Base-by-base conservation (phyloP, 352 stramenopile species). In the Phytophthora sansomeana region DNA sequence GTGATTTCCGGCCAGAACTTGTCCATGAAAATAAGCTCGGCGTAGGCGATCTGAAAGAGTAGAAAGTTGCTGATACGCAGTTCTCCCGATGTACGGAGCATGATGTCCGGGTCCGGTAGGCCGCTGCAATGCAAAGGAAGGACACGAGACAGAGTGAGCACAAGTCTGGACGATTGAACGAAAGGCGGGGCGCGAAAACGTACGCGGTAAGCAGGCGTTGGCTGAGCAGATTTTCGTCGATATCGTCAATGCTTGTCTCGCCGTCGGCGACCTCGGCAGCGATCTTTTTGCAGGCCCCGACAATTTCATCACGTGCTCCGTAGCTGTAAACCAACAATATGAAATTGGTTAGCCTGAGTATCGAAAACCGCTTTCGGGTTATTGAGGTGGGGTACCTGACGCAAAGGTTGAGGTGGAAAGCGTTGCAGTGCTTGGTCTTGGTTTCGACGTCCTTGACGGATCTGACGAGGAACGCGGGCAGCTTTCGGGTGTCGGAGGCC, bases 1-100 rank as follows among this genome's bases (percentile, higher is more conserved):
- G 81, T 96, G 70, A 99, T 87, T 72, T 98, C 96, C 16, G 96
- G 96, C 96, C 96, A 99, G 17, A 92, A 84, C 69, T 99, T 99
- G 66, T 97, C 80, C 32, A 96, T 83, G 72, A 99, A 97, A 70
- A 97, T 95, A 14, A 99, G 75, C 78, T 99, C 96, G 36, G 94
- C 68, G 80, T 99, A 98, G 6, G 96, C 95, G 42, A 91, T 85
- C 71, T 99, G 95, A 82, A 93, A 99, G 1, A 99, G 74, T 47
- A 99, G 63, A 69, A 99, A 99, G 77, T 99, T 99, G 74, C 90
- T 98, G 43, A 99, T 79, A 39, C 97, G 91, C 58, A 85, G 69
- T 67, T 99, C 96, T 11, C 97, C 96, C 39, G 92, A 97, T 6
- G 96, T 99, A 28, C 97, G 91, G 52, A 99, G 83, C 26, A 99